Conservation (phyloP, 1,139 yeast species). For the Sugiyamaella grinbergsii region DNA sequence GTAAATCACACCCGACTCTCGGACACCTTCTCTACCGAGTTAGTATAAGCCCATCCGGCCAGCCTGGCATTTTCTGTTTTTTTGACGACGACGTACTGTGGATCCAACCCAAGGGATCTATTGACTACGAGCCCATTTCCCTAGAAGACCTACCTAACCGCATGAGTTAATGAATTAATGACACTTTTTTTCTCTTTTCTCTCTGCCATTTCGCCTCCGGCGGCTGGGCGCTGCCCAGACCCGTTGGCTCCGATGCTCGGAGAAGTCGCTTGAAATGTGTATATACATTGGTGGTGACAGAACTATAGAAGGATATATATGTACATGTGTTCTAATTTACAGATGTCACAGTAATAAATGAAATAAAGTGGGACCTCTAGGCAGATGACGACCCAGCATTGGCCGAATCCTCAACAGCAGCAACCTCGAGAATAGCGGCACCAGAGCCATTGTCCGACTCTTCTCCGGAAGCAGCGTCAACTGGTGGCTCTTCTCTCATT, state of each 20-base stretch:
- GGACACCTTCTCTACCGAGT: constrained; percentile 46
- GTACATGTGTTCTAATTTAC: constrained; percentile 7
- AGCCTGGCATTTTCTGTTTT: constrained; percentile 42
- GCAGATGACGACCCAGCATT: too few relatives aligned
- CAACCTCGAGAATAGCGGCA: constrained; percentile 16
- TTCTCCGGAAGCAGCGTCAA: constrained; percentile 21
- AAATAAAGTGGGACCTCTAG: constrained; percentile 15
- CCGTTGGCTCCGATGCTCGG: too few relatives aligned
- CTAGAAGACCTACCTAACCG: constrained; percentile 34
- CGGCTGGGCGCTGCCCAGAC: too few relatives aligned
- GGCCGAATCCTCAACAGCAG: constrained; percentile 23
- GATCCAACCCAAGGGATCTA: constrained; percentile 34
- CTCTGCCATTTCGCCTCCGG: background rate
- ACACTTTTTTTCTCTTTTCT: background rate
- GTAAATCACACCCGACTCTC: constrained; percentile 39
- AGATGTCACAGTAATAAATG: constrained; percentile 16
- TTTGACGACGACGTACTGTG: constrained; percentile 53
- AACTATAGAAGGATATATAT: constrained; percentile 20
- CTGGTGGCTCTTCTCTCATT: constrained; percentile 58
- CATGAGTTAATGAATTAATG: constrained; percentile 11
- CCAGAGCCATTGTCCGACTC: constrained; percentile 3
- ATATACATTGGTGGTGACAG: constrained; percentile 15
- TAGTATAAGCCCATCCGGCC: constrained; percentile 39
- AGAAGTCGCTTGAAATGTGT: too few relatives aligned
- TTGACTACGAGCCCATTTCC: constrained; percentile 33